Conservation (phyloP, 176 grass and related monocot species). For the Metroxylon sagu region DNA sequence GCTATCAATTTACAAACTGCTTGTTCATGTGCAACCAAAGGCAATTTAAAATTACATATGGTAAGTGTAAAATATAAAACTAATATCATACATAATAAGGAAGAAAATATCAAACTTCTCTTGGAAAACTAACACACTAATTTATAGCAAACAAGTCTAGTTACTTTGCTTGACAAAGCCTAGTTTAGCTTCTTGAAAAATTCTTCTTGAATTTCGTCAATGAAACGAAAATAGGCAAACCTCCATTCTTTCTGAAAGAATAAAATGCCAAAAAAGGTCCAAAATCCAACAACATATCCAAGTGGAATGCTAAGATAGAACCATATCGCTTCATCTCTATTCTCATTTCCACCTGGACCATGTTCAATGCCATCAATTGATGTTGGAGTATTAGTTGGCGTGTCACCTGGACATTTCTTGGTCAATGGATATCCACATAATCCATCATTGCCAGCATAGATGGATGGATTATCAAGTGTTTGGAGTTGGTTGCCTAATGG, state of each 20-base stretch:
- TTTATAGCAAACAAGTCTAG: too few species aligned
- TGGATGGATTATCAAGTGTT: not conserved
- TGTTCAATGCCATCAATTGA: too few species aligned
- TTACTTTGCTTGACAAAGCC: too few species aligned
- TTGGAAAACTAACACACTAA: too few species aligned
- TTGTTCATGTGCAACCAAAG: too few species aligned
- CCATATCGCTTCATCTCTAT: not conserved
- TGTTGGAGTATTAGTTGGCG: too few species aligned
- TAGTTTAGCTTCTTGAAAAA: not conserved
- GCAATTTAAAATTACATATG: too few species aligned
- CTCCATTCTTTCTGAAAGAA: not conserved
- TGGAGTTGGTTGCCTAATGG: not conserved
- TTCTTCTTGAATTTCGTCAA: not conserved
- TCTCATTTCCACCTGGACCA: too few species aligned
- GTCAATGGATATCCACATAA: not conserved
- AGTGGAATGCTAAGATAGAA: not conserved
- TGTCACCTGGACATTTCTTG: not conserved
- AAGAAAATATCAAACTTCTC: too few species aligned
- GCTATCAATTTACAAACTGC: too few species aligned
- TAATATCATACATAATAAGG: too few species aligned
- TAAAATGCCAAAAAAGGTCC: not conserved
- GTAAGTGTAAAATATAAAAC: too few species aligned
- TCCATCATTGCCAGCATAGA: not conserved
- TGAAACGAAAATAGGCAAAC: not conserved
- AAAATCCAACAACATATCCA: not conserved